These are phyloP conservation scores for Xylariaceae sp. DNA, from an alignment of 2,329 filamentous ascomycete genomes.

Conservation along the genomic window DNA sequence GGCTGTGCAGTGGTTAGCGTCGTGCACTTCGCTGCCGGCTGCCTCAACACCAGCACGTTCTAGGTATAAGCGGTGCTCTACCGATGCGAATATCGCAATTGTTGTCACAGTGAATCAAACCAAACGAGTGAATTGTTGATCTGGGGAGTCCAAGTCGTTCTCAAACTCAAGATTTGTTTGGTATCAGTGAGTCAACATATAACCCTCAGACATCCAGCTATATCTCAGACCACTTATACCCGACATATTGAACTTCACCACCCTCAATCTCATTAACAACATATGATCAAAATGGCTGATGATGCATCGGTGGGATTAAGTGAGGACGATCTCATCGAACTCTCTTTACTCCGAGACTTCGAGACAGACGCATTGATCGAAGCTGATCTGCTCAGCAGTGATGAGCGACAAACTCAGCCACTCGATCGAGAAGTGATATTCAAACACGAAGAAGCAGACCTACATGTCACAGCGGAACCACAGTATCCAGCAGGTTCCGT, in stretches of 20 bases:
- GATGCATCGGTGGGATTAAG: conserved; percentile 5
- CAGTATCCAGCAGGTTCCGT: conserved; percentile 22
- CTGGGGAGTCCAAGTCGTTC: no score
- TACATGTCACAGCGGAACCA: conserved; percentile 21
- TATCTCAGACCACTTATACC: not conserved
- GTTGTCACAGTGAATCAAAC: no score
- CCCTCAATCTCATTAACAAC: no score
- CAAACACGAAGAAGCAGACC: conserved; percentile 20
- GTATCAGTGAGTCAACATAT: no score
- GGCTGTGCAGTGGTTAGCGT: no score
- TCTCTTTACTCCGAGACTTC: conserved; percentile 26
- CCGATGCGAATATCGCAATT: no score
- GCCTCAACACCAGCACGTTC: no score
- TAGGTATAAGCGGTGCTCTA: no score
- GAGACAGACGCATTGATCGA: conserved; percentile 26
- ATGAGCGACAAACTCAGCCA: conserved; percentile 17
- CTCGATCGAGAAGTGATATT: conserved; percentile 20
- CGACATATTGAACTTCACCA: no score
- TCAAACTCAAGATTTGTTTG: no score
- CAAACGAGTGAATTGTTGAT: no score
- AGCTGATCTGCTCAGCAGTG: conserved; percentile 18
- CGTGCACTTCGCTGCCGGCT: no score
- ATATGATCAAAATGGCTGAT: conserved; percentile 6
- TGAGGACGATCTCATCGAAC: conserved; percentile 27
- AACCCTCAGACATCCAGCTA: not conserved